Evolutionary conservation across 495 filamentous ascomycete genomes (phyloP).

Genomic region (Penicillium dipodomyicola): DNA sequence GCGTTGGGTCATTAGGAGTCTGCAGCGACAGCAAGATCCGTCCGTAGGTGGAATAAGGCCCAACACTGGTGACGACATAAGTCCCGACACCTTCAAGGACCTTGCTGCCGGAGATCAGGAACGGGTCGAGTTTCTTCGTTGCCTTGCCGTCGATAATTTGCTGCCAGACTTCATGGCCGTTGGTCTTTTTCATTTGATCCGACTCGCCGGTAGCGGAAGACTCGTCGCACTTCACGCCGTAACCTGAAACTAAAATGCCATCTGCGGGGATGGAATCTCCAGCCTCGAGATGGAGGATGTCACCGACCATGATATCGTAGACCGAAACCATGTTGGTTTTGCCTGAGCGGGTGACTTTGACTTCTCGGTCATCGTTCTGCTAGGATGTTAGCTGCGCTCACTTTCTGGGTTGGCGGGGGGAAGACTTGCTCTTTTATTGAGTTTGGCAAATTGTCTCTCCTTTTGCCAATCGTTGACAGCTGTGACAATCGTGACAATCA

Average conservation of each 20-base stretch:
- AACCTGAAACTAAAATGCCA: conserved; percentile 60
- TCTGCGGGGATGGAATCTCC: conserved; percentile 68
- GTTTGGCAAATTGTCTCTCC: conserved; percentile 72
- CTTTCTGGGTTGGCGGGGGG: not conserved
- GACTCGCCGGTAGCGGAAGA: conserved; percentile 70
- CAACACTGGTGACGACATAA: conserved; percentile 63
- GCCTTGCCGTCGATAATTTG: conserved; percentile 54
- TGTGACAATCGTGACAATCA: conserved; percentile 73
- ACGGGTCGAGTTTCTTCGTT: conserved; percentile 60
- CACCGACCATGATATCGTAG: conserved; percentile 68
- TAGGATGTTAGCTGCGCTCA: conserved; percentile 8
- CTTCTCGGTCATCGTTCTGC: conserved; percentile 72
- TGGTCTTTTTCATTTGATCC: conserved; percentile 63
- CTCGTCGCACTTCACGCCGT: conserved; percentile 66
- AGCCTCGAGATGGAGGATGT: conserved; percentile 70
- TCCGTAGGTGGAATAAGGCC: conserved; percentile 61
- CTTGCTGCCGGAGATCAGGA: conserved; percentile 62
- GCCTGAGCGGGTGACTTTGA: conserved; percentile 75
- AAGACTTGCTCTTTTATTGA: conserved; percentile 61
- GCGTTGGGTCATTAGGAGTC: conserved; percentile 59
- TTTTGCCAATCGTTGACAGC: conserved; percentile 78
- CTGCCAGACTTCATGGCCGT: conserved; percentile 56
- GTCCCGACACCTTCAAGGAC: conserved; percentile 65
- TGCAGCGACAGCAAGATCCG: conserved; percentile 63
- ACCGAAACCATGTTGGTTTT: conserved; percentile 69